Base-by-base conservation (phyloP, 768 basidiomycete species). In the Dendrothele bispora region DNA sequence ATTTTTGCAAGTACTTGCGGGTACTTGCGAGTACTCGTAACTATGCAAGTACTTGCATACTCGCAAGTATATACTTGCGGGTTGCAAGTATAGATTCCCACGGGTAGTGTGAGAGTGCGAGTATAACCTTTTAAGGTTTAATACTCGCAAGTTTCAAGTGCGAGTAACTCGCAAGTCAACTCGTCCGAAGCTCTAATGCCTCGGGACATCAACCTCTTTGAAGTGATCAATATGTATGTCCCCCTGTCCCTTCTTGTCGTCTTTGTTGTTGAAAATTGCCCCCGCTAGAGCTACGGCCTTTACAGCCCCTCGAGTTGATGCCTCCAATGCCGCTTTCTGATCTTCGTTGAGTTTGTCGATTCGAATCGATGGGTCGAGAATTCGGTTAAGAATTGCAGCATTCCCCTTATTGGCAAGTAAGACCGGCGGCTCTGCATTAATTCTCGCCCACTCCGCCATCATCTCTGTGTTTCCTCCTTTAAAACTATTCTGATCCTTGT, bases 161-260 rank as follows among this genome's bases (percentile, higher is more conserved):
- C n/a, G n/a, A n/a, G n/a, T n/a, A n/a, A n/a, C n/a, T n/a, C n/a
- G n/a, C n/a, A n/a, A n/a, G n/a, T n/a, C n/a, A n/a, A n/a, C n/a
- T n/a, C n/a, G n/a, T n/a, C n/a, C n/a, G n/a, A n/a, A n/a, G n/a
- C n/a, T n/a, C n/a, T n/a, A n/a, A n/a, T n/a, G n/a, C n/a, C n/a
- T n/a, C n/a, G n/a, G n/a, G n/a, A 56, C 62, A 7, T 56, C 30
- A 4, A 30, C 34, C 4, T 25, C 35, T 21, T 55, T 48, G 26
- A 66, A 56, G 36, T 44, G 57, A 25, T 43, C 37, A 24, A 51
- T 28, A 28, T 54, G 57, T 0, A 40, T 18, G 36, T 66, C 65
- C 7, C 56, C 53, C 28, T 65, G 51, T 22, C 69, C 68, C 28
- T 62, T 61, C 46, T 67, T 70, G 41, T 65, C 57, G 29, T 63